Base-by-base conservation (phyloP, 2,329 filamentous ascomycete species). In the Fusarium graminum region DNA sequence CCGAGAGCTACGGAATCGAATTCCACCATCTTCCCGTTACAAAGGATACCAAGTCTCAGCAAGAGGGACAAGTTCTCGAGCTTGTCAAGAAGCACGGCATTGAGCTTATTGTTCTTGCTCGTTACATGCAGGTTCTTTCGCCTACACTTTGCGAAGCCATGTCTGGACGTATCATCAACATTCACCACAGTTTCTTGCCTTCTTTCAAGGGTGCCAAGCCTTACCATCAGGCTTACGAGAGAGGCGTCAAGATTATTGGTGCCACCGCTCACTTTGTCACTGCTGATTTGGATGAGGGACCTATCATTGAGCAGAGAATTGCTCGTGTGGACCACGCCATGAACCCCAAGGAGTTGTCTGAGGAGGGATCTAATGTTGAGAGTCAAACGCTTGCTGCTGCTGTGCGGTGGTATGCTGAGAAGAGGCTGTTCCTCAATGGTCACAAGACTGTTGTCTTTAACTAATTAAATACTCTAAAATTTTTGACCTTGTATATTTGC, bases 111-210 rank as follows among this genome's bases (percentile, higher is more conserved):
- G 92, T 95, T 2, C 82, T 95, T 44, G 92, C 92, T 8, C 88
- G 92, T 60, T 95, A 95, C 81, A 95, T 95, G 92, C 92, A 95
- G 80, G 91, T 95, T 30, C 84, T 95, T 12, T 91, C 88, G 22
- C 91, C 91, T 0, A 86, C 80, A 10, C 82, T 95, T 39, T 95
- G 92, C 81, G 80, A 84, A 58, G 91, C 87, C 72, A 94, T 95
- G 91, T 90, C 88, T 49, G 92, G 92, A 59, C 89, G 88, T 76
- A 95, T 95, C 80, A 94, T 95, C 89, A 95, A 95, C 81, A 94
- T 95, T 79, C 92, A 95, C 81, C 92, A 95, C 81, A 90, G 87
- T 70, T 95, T 95, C 86, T 78, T 95, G 83, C 92, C 92, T 0
- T 90, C 86, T 11, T 95, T 95, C 86, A 95, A 95, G 84, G 92